A percentile compares a stretch with the other conserved stretches of the same genome.
These are phyloP conservation scores for Thermomucor indicae-seudaticae DNA, from an alignment of 371 early-diverging fungal species.

Conservation along the genomic window DNA sequence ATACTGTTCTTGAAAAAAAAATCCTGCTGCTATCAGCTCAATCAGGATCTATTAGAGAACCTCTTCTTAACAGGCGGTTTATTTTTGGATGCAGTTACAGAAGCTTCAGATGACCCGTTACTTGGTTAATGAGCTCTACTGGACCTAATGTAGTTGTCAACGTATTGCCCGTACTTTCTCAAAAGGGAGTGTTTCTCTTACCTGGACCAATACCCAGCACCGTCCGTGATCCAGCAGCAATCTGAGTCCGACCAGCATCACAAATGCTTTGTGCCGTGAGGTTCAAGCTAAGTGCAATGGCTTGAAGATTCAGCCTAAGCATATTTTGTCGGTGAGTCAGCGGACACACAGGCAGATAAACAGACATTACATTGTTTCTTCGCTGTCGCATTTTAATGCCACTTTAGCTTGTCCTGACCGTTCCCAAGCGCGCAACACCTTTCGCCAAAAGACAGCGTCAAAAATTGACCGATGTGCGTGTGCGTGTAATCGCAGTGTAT, in stretches of 20 bases:
- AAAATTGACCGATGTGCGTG: not conserved
- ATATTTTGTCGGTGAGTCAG: not conserved
- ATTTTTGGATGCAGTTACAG: constrained; percentile 41
- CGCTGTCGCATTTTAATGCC: constrained; percentile 73
- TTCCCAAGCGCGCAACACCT: constrained; percentile 74
- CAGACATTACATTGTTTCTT: constrained; percentile 69
- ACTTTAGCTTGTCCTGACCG: constrained; percentile 83
- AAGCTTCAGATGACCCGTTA: constrained; percentile 86
- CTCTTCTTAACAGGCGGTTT: too few relatives aligned
- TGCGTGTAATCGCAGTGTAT: not conserved
- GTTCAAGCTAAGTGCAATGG: constrained; percentile 62
- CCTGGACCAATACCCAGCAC: constrained; percentile 97
- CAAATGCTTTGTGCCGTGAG: constrained; percentile 79
- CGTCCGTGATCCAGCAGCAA: constrained; percentile 92
- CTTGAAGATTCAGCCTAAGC: constrained; percentile 67
- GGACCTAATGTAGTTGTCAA: constrained; percentile 48
- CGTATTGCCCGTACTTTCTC: not conserved
- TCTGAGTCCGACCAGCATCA: constrained; percentile 98
- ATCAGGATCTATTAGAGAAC: too few relatives aligned
- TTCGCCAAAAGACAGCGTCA: not conserved
- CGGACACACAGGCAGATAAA: not conserved
- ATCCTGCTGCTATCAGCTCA: too few relatives aligned
- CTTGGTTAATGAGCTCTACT: constrained; percentile 67
- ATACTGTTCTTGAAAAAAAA: too few relatives aligned
- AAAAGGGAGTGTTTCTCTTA: constrained; percentile 12